Evolutionary conservation across 2,329 filamentous ascomycete genomes (phyloP), one percentile per base, ranked within the genome.

Genomic region (Zasmidium citrigriseum): DNA sequence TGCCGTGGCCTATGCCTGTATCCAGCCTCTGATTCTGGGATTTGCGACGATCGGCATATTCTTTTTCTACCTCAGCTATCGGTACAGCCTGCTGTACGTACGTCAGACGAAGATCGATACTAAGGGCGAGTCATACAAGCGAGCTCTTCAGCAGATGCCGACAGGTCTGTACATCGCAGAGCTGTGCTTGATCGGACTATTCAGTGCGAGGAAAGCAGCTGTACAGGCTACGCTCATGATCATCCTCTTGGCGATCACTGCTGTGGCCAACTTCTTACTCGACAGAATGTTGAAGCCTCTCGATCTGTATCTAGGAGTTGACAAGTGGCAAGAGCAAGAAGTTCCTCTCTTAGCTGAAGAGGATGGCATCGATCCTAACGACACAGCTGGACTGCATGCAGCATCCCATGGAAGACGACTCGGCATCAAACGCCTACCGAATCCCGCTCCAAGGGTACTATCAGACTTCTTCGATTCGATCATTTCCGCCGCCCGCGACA

Each of bases 61-160:
- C 27, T 70, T 81, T 7, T 73, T 79, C 59, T 81, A 80, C 67
- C 60, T 80, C 45, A 77, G 75, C 52, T 81, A 77, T 68, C 75
- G 77, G 18, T 81, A 82, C 72, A 80, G 79, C 59, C 72, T 80
- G 62, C 73, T 81, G 11, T 82, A 79, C 64, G 77, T 79, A 12
- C 50, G 64, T 23, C 78, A 78, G 65, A 77, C 77, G 59, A 77
- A 76, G 57, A 73, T 79, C 53, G 79, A 82, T 59, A 81, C 79
- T 24, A 76, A 77, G 61, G 79, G 79, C 44, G 73, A 73, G 16
- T 73, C 75, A 2, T 81, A 81, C 65, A 73, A 76, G 54, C 75
- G 76, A 23, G 79, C 79, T 3, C 61, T 82, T 23, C 74, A 77
- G 57, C 79, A 81, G 50, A 72, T 81, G 34, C 75, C 77, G 10